Percentiles rank a stretch among this genome's conserved stretches.
Conservation (phyloP, 2,329 filamentous ascomycete genomes). For the Alternaria panax region DNA sequence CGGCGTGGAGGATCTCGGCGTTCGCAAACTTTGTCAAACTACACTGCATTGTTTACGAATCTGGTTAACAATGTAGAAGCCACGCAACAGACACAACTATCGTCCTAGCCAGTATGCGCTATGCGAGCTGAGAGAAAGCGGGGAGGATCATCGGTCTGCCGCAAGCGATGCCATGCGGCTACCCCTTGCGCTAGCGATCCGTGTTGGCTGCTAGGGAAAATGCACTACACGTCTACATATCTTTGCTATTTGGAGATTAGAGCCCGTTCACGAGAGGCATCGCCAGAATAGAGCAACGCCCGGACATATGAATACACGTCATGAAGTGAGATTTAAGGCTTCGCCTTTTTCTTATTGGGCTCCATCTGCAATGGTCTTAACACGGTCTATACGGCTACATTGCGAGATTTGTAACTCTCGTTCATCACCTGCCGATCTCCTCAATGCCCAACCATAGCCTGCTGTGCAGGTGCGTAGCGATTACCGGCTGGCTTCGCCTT, state of each 20-base stretch:
- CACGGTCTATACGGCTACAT: not conserved
- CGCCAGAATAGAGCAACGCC: not conserved
- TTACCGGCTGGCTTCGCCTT: slow-evolving; percentile 52
- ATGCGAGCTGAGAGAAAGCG: not conserved
- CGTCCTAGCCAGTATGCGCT: not conserved
- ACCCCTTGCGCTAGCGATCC: slow-evolving; percentile 13
- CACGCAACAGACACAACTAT: slow-evolving; percentile 1
- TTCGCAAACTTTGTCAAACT: not conserved
- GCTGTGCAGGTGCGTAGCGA: slow-evolving; percentile 38
- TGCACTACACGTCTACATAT: slow-evolving; percentile 2
- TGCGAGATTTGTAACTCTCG: not conserved
- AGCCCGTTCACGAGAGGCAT: not conserved
- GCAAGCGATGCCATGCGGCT: slow-evolving; percentile 4
- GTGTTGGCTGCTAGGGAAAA: slow-evolving; percentile 3
- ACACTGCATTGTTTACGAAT: not conserved
- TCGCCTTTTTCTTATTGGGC: not conserved
- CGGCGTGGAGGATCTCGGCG: not conserved
- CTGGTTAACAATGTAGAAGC: not conserved
- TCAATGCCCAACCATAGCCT: slow-evolving; percentile 28
- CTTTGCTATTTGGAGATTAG: not conserved
- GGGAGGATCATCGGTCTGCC: not conserved
- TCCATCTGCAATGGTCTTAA: not conserved
- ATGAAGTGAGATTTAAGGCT: not conserved
- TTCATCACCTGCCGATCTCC: not conserved
- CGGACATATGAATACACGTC: not conserved